A percentile compares a stretch with the other conserved stretches of the same genome.
Evolutionary conservation across 202 grass and related monocot species (phyloP).

Genomic region (Panicum virgatum): DNA sequence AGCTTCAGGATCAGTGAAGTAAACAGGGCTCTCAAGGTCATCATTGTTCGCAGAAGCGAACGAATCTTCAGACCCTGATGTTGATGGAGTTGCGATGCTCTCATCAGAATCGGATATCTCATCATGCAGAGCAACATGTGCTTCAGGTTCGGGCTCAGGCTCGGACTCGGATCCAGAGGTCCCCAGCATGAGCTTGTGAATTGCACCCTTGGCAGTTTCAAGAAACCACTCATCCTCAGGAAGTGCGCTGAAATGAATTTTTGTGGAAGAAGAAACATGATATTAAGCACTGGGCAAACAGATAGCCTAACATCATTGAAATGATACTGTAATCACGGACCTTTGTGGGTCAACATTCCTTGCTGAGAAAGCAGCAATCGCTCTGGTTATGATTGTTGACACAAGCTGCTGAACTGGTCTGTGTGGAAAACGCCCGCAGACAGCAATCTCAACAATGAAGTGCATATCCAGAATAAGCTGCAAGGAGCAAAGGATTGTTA

Average conservation of each 20-base stretch:
- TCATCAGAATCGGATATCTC: constrained; percentile 76
- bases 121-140: constrained; percentile 40
- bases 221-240: constrained; percentile 96
- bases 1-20: constrained; percentile 79
- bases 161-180: constrained; percentile 79
- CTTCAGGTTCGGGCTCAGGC: constrained; percentile 61
- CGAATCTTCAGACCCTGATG: constrained; percentile 63
- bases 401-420: constrained; percentile 88
- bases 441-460: constrained; percentile 93
- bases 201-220: constrained; percentile 81
- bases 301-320: not conserved
- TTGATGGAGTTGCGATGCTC: constrained; percentile 47
- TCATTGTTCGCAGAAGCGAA: constrained; percentile 94
- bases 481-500: constrained; percentile 23
- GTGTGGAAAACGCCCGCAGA: constrained; percentile 82
- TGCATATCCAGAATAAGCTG: constrained; percentile 99
- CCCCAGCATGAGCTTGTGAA: constrained; percentile 83
- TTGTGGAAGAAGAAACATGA: not conserved
- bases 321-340: constrained; percentile 37
- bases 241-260: constrained; percentile 62
- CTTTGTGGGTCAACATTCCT: constrained; percentile 86
- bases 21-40: constrained; percentile 77
- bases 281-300: constrained; percentile 9
- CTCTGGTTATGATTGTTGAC: constrained; percentile 72
- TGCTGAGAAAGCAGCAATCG: constrained; percentile 79